phyloP scores from a whole-genome alignment of 192 early-diverging fungal genomes.

The Globomyces pollinis-pini region DNA sequence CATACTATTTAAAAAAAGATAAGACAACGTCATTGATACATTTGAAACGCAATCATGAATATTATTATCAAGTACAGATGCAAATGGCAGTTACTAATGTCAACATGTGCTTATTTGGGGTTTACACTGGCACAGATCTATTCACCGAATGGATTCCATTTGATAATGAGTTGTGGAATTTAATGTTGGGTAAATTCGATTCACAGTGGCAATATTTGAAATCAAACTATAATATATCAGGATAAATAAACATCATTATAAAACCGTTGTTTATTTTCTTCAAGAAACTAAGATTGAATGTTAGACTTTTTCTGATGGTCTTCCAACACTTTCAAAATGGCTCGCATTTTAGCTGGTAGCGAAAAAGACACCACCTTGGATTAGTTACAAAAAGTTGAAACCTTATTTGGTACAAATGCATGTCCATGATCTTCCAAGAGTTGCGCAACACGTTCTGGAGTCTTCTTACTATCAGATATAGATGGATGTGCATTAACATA shows the following conservation, averaged over 20 bases:
- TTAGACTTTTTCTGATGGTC: no score
- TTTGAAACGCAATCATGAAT: neutral
- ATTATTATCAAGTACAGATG: conserved; percentile 7
- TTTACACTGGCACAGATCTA: neutral
- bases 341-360: no score
- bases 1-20: neutral
- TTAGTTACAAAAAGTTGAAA: no score
- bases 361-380: no score
- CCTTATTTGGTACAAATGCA: neutral
- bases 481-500: no score
- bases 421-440: neutral
- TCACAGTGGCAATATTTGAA: neutral
- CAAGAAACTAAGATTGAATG: no score
- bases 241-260: no score
- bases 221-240: neutral
- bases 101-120: neutral
- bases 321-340: no score
- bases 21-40: neutral
- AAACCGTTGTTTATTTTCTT: no score
- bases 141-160: neutral
- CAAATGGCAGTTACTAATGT: neutral
- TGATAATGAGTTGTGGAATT: neutral
- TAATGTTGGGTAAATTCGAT: neutral
- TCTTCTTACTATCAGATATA: no score
- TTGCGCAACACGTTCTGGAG: neutral